These are phyloP conservation scores for Leishmania turanica DNA, from an alignment of 208 protist species.

Conservation along the genomic window DNA sequence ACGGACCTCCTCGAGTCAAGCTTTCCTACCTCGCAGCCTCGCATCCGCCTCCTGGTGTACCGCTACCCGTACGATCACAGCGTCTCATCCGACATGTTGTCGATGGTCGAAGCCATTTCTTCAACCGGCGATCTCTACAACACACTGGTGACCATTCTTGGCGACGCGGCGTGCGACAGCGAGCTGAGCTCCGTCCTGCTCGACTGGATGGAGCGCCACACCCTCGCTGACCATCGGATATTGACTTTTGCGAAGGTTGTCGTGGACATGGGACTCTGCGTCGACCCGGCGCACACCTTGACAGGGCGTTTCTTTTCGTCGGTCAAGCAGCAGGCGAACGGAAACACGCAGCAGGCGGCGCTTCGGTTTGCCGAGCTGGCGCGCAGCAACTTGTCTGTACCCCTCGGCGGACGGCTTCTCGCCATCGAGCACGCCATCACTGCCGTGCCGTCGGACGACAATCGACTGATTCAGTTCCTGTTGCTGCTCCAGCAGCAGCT, in stretches of 20 bases:
- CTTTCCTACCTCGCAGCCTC: constrained; percentile 48
- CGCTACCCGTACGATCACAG: constrained; percentile 41
- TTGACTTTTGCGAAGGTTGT: constrained; percentile 61
- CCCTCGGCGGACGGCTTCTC: constrained; percentile 49
- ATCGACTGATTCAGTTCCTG: constrained; percentile 61
- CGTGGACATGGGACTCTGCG: constrained; percentile 40
- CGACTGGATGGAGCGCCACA: constrained; percentile 71
- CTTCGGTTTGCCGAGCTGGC: constrained; percentile 67
- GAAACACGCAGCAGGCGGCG: constrained; percentile 40
- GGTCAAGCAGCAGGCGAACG: constrained; percentile 38
- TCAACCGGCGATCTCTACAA: constrained; percentile 29
- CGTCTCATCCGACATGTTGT: constrained; percentile 32
- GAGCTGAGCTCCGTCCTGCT: constrained; percentile 45
- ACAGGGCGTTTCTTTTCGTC: constrained; percentile 67
- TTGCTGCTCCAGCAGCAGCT: constrained; percentile 80
- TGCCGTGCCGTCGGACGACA: constrained; percentile 30
- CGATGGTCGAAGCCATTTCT: constrained; percentile 29
- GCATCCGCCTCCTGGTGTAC: constrained; percentile 48
- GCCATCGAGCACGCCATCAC: constrained; percentile 55
- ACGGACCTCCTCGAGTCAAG: constrained; percentile 44
- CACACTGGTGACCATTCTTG: constrained; percentile 40
- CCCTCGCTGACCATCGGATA: constrained; percentile 63
- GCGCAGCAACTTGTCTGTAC: constrained; percentile 36
- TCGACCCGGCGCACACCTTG: constrained; percentile 49
- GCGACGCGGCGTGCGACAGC: constrained; percentile 34